phyloP scores from a whole-genome alignment of 352 stramenopile genomes.

The Phytophthora nicotianae region DNA sequence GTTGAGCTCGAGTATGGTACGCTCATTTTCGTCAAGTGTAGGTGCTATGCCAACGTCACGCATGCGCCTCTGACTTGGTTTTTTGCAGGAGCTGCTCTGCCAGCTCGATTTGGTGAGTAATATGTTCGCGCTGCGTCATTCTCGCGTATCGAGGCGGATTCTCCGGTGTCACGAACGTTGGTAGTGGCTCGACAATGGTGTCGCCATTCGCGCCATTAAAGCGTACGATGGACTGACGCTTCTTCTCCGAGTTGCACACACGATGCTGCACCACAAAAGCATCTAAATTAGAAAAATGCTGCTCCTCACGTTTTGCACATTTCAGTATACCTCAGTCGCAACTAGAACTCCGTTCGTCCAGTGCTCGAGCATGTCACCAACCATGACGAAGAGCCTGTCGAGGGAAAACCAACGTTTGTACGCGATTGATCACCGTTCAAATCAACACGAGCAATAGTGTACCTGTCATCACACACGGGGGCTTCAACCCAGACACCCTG shows the following conservation, averaged over 20 bases:
- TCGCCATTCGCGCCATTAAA: conserved; percentile 83
- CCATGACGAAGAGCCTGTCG: conserved; percentile 69
- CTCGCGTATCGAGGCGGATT: conserved; percentile 62
- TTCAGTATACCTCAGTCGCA: conserved; percentile 65
- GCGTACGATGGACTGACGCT: conserved; percentile 83
- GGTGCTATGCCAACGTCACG: conserved; percentile 8
- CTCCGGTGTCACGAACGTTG: conserved; percentile 53
- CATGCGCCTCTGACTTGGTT: conserved; percentile 56
- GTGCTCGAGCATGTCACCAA: conserved; percentile 82
- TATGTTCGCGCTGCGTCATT: conserved; percentile 74
- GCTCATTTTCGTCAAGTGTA: conserved; percentile 6
- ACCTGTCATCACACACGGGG: conserved; percentile 71
- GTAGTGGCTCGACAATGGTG: conserved; percentile 68
- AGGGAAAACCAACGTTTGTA: background rate
- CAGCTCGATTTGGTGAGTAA: conserved; percentile 54
- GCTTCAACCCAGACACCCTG: conserved; percentile 72
- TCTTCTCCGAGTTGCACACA: conserved; percentile 74
- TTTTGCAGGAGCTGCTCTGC: conserved; percentile 65
- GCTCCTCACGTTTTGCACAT: background rate
- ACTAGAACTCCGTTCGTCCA: conserved; percentile 80
- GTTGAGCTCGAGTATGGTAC: conserved; percentile 3
- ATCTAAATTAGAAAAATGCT: conserved; percentile 7
- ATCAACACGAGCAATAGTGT: background rate
- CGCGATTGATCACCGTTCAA: background rate
- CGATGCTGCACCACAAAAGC: conserved; percentile 54